These are phyloP conservation scores for Vigna trinervia DNA, from an alignment of 306 rosid genomes.

Conservation along the genomic window DNA sequence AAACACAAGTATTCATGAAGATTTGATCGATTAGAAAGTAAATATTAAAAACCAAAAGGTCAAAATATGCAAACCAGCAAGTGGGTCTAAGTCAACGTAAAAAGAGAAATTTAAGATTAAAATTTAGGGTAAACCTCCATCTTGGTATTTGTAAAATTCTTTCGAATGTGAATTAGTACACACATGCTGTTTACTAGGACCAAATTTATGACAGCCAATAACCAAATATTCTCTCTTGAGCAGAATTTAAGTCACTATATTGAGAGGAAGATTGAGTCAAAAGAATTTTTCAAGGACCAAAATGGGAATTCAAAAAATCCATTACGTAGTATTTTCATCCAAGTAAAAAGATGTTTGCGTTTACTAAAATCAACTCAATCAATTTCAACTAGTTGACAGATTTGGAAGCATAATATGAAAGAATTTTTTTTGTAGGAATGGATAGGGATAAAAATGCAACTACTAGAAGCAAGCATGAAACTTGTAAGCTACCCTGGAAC, in stretches of 20 bases:
- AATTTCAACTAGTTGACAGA: constrained; percentile 25
- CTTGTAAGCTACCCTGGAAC: background rate
- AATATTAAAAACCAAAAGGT: constrained; percentile 7
- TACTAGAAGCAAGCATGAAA: constrained; percentile 35
- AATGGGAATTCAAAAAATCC: constrained; percentile 5
- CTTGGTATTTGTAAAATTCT: background rate
- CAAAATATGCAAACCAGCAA: constrained; percentile 4
- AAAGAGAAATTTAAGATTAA: constrained; percentile 6
- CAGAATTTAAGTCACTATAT: constrained; percentile 15
- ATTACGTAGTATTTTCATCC: constrained; percentile 18
- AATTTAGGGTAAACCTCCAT: constrained; percentile 27
- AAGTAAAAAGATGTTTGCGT: constrained; percentile 31
- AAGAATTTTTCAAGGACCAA: background rate
- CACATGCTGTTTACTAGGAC: background rate
- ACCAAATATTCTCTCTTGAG: constrained; percentile 14
- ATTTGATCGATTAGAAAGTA: constrained; percentile 32
- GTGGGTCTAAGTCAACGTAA: constrained; percentile 3
- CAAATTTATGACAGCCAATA: constrained; percentile 20
- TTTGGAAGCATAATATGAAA: constrained; percentile 6
- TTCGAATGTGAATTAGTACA: background rate
- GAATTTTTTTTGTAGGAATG: background rate
- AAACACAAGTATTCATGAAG: constrained; percentile 27
- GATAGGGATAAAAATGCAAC: constrained; percentile 12
- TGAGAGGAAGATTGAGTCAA: background rate
- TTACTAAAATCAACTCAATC: constrained; percentile 1